Evolutionary conservation across 768 basidiomycete genomes (phyloP), one percentile per base, ranked within the genome.

Genomic region (Tricholoma sp.): DNA sequence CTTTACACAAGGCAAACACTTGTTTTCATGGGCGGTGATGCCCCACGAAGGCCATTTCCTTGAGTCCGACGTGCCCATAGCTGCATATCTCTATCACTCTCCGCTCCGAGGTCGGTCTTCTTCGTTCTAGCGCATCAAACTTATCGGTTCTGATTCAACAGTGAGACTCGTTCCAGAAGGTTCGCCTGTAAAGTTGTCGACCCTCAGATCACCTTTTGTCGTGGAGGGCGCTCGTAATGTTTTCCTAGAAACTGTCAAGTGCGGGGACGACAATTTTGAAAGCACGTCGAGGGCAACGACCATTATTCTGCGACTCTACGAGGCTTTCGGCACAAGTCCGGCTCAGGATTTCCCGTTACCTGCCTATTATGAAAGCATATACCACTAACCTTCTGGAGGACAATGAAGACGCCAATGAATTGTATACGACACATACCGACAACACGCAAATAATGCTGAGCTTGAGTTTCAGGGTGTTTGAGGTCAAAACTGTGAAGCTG

Each of bases 161-260:
- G 65, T 70, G 46, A 72, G 75, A 51, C 69, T 66, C 56, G 52
- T 74, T 18, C 69, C 69, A 18, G 63, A 69, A n/a, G 70, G 67
- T 16, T 59, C 68, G 19, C 66, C 73, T 7, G 66, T 69, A 0
- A 57, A 70, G 0, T 55, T 77, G 1, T 57, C 70, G 0, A 59
- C 66, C 18, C 59, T 75, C 14, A 72, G 73, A 50, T 71, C 80
- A 0, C 86, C 86, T 0, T 91, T 98, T 74, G 70, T 67, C 8
- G 61, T 97, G 29, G 73, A 81, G 12, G 87, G 87, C 9, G 88
- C 87, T 1, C 77, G 78, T 2, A 96, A 96, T 65, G 83, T 99
- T 22, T 77, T 94, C 72, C 77, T 98, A 2, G 96, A 98, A 70
- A 98, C 97, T 9, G 76, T 98, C 71, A 99, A 99, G 70, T 88